Percentiles rank a stretch among this genome's conserved stretches.
These are phyloP conservation scores for Panaeolus cyanescens DNA, from an alignment of 768 basidiomycete genomes.

Conservation along the genomic window DNA sequence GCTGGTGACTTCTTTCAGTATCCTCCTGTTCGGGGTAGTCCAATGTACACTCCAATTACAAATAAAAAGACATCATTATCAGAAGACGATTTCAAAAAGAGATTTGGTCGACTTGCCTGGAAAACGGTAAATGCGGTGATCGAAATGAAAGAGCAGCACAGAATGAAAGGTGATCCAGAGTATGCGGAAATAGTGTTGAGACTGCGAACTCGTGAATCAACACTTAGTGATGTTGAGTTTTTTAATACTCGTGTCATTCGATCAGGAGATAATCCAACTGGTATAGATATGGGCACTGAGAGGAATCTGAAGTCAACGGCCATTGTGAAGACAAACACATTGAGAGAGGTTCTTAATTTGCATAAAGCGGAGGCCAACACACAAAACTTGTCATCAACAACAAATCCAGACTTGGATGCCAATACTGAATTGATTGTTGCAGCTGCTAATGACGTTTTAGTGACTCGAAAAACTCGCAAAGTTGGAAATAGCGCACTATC, in stretches of 20 bases:
- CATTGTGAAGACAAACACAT: not conserved
- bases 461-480: not conserved
- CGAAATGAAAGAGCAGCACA: slow-evolving; percentile 18
- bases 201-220: slow-evolving; percentile 1
- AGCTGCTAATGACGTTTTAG: not conserved
- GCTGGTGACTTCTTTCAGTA: slow-evolving; percentile 35
- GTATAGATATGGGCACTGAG: slow-evolving; percentile 12
- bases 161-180: slow-evolving; percentile 23
- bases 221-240: slow-evolving; percentile 5
- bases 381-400: too few relatives aligned
- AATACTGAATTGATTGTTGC: too few relatives aligned
- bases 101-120: slow-evolving; percentile 10
- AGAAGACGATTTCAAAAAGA: slow-evolving; percentile 5
- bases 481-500: too few relatives aligned
- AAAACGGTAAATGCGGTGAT: slow-evolving; percentile 15
- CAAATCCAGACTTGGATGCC: too few relatives aligned
- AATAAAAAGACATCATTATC: slow-evolving; percentile 16
- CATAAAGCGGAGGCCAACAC: too few relatives aligned
- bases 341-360: slow-evolving; percentile 1
- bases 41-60: slow-evolving; percentile 27
- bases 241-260: slow-evolving; percentile 9
- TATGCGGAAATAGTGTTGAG: slow-evolving; percentile 21
- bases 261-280: slow-evolving; percentile 9
- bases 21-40: slow-evolving; percentile 28
- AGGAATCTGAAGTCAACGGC: not conserved